Evolutionary conservation across 306 rosid species (phyloP), one percentile per base, ranked within the genome.

Genomic region (Prunus dulcis): DNA sequence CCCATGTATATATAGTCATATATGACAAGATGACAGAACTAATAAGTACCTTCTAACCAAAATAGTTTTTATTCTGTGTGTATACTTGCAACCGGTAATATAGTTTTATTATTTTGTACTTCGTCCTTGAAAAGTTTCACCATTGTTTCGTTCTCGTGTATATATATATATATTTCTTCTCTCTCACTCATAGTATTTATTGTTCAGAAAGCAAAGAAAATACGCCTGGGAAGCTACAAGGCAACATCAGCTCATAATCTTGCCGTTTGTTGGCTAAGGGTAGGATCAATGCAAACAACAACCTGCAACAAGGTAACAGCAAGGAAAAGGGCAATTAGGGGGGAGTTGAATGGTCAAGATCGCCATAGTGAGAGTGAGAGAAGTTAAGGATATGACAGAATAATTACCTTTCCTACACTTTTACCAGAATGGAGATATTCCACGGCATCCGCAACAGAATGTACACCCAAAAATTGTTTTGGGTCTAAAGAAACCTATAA

Each of bases 361-460:
- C 41, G 12, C 10, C 60, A 57, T 15, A 60, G 12, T 58, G 53
- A 46, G 50, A 57, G 2, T 68, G 72, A 76, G 51, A 46, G 22
- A 10, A 64, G 43, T 23, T 57, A 51, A 49, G 11, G 41, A 51
- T 38, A 9, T 20, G 46, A 50, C 64, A 61, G 62, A 76, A 28
- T 75, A 76, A 51, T 57, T 92, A 95, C 98, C 98, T 95, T 95
- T 60, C 98, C 98, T 28, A 92, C 91, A 77, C 98, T 95, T 83
- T 88, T 88, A 8, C 98, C 98, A 34, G 98, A 95, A 84, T 95
- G 97, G 77, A 95, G 96, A 83, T 95, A 86, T 81, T 95, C 98
- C 18, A 95, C 97, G 5, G 98, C 98, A 64, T 95, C 95, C 2
- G 90, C 89, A 50, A 88, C 93, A 23, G 98, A 86, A 65, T 69